Base-by-base conservation (phyloP, 1,284 basidiomycete genomes). In the Moesziomyces antarcticus region DNA sequence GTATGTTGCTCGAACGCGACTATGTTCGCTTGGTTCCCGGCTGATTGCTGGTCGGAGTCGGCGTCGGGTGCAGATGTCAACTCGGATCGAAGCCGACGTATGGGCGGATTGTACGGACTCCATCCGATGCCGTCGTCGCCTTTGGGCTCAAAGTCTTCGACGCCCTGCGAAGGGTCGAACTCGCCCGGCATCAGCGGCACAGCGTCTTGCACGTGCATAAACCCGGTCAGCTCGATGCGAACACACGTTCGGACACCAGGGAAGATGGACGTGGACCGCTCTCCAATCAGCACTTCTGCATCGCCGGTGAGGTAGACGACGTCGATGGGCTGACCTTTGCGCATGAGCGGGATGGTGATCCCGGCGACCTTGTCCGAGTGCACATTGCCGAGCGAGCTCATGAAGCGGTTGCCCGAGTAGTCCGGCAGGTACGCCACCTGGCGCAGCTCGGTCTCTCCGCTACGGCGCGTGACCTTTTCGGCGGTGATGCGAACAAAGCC, bases 81-180 rank as follows among this genome's bases (percentile, higher is more conserved):
- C 40, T 74, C 72, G 3, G 62, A 55, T 1, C 49, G 48, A 10
- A 74, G 30, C 8, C 62, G 51, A 4, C 66, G 46, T 1, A 74
- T 50, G 13, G 72, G 72, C 2, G 72, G 72, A 22, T 66, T 69
- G 47, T 74, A 74, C 0, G 72, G 66, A 42, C 72, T 74, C 72
- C 72, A 74, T 1, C 63, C 66, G 13, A 74, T 48, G 4, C 72
- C 62, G 20, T 69, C 53, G 27, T 55, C 43, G 5, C 40, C 57
- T 22, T 60, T 53, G 30, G 16, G 20, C 16, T 53, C 49, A 20
- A 61, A 64, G 42, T 71, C 61, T 35, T 65, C 61, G 16, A 50
- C 50, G 8, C 44, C 60, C 0, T 55, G 43, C 10, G 30, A 13
- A 1, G 59, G 53, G 8, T 63, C 43, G 42, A 46, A 47, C 0